A percentile compares a stretch with the other conserved stretches of the same genome.
Conservation (phyloP, 345 rosid genomes). For the Dipteronia dyeriana region DNA sequence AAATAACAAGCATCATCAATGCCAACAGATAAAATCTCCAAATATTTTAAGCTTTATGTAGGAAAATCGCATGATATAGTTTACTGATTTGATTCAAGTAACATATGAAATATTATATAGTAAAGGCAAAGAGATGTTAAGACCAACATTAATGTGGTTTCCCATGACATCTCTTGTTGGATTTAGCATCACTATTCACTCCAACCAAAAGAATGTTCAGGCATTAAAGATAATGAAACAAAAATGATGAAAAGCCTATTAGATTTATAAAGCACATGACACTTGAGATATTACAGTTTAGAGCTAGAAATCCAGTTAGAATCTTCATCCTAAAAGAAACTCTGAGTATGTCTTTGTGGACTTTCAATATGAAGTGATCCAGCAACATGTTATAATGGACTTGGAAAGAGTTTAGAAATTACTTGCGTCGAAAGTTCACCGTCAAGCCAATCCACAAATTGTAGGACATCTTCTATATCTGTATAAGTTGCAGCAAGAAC, state of each 20-base stretch:
- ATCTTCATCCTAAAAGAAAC: background rate
- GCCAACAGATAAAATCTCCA: too few relatives aligned
- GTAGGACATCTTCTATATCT: slow-evolving; percentile 73
- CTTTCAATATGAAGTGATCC: background rate
- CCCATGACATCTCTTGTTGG: background rate
- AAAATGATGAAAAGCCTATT: background rate
- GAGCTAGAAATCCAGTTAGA: background rate
- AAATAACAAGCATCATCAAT: background rate
- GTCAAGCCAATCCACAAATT: slow-evolving; percentile 86
- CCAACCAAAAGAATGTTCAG: background rate
- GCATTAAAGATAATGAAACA: background rate
- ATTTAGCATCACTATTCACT: background rate
- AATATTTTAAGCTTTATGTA: too few relatives aligned
- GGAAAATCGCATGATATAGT: too few relatives aligned
- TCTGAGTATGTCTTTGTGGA: background rate
- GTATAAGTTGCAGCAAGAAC: slow-evolving; percentile 62
- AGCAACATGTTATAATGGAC: background rate
- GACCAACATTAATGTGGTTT: too few relatives aligned
- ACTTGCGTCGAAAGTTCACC: slow-evolving; percentile 71
- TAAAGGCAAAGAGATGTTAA: background rate
- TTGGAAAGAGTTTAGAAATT: slow-evolving; percentile 30
- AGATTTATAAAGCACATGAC: background rate
- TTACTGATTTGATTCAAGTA: too few relatives aligned
- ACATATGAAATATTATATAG: too few relatives aligned
- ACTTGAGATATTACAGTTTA: background rate